These are phyloP conservation scores for Salix caprea DNA, from an alignment of 345 rosid genomes.

Conservation along the genomic window DNA sequence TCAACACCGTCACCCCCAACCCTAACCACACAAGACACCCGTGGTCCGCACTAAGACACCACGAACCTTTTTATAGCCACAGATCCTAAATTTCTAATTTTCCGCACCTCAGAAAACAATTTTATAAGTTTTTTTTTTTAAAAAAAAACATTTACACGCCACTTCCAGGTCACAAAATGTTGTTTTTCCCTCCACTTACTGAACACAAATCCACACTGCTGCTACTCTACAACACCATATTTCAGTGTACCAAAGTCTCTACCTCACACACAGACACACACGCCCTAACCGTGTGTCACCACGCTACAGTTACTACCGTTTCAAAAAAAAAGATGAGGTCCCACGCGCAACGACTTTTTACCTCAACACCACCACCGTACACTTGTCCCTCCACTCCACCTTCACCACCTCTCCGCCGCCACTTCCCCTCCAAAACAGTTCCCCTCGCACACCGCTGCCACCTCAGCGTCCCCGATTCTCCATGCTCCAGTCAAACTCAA, in stretches of 20 bases:
- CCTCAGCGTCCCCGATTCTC: neutral
- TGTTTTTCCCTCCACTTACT: neutral
- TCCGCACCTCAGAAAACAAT: neutral
- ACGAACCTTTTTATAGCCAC: too few relatives aligned
- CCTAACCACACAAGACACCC: too few relatives aligned
- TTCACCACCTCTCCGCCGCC: slow-evolving; percentile 6
- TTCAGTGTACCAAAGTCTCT: too few relatives aligned
- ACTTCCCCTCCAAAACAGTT: slow-evolving; percentile 1
- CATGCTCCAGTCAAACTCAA: slow-evolving; percentile 5
- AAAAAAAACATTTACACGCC: neutral
- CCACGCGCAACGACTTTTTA: neutral
- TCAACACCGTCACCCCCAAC: too few relatives aligned
- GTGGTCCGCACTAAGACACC: too few relatives aligned
- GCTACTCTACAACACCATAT: too few relatives aligned
- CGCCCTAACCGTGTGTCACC: neutral
- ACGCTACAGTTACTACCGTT: neutral
- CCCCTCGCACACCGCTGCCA: slow-evolving; percentile 1
- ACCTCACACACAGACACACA: neutral
- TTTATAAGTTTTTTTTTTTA: too few relatives aligned
- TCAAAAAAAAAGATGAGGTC: slow-evolving; percentile 6
- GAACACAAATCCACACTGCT: neutral
- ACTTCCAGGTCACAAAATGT: slow-evolving; percentile 11
- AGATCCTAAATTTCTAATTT: too few relatives aligned
- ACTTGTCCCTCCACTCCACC: neutral
- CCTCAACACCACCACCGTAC: neutral